Evolutionary conservation across 2,329 filamentous ascomycete genomes (phyloP).

Genomic region (Hypoxylon sp.): DNA sequence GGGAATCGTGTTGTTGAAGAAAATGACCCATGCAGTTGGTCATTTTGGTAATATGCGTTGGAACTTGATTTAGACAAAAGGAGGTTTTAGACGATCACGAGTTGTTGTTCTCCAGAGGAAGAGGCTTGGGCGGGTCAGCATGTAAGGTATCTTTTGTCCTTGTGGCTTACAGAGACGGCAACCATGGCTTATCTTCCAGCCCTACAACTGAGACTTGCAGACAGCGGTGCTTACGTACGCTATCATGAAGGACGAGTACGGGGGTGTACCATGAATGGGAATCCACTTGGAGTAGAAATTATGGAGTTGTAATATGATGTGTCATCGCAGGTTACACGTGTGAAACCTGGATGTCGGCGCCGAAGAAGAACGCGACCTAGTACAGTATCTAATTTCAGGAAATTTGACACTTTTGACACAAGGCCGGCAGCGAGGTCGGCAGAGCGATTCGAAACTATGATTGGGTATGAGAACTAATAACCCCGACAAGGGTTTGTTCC

Average conservation of each 20-base stretch:
- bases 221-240: conserved; percentile 20
- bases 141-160: conserved; percentile 6
- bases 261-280: background rate
- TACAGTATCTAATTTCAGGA: conserved; percentile 3
- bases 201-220: background rate
- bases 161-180: conserved; percentile 4
- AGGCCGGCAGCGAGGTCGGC: background rate
- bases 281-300: conserved; percentile 1
- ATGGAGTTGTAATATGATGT: conserved; percentile 1
- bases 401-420: background rate
- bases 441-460: background rate
- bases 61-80: conserved; percentile 15
- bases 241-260: background rate
- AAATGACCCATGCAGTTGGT: background rate
- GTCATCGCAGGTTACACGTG: conserved; percentile 5
- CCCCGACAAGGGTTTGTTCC: conserved; percentile 12
- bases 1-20: background rate
- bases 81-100: conserved; percentile 2
- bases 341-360: background rate
- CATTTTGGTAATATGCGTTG: background rate
- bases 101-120: conserved; percentile 5
- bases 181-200: conserved; percentile 3
- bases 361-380: background rate
- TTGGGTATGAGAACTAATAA: conserved; percentile 21
- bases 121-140: conserved; percentile 7